Conservation (phyloP, 176 grass and related monocot species). For the Ananas comosus region DNA sequence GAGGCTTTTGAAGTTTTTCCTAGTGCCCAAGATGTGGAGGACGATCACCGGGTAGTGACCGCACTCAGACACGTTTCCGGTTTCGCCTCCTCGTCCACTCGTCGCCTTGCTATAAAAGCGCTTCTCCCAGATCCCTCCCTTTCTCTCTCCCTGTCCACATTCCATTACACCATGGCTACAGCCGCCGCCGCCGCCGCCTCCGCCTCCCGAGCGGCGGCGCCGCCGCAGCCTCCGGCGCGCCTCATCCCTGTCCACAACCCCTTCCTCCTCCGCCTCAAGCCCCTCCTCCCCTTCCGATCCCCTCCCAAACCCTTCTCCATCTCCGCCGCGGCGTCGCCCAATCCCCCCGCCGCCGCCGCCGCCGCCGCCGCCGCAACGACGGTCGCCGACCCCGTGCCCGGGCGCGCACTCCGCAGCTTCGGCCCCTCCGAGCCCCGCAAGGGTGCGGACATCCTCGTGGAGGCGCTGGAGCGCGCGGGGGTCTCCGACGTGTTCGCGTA, state of each 20-base stretch:
- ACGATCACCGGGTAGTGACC: neutral
- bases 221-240: neutral
- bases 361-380: constrained; percentile 21
- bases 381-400: constrained; percentile 4
- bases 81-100: neutral
- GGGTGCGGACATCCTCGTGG: constrained; percentile 90
- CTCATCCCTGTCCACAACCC: neutral
- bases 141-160: neutral
- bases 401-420: constrained; percentile 40
- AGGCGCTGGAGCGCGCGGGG: constrained; percentile 80
- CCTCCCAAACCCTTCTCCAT: neutral
- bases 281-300: neutral
- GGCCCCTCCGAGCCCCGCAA: constrained; percentile 57
- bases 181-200: neutral
- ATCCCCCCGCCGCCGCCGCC: neutral
- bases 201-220: neutral
- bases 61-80: neutral
- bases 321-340: neutral
- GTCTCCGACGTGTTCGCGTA: constrained; percentile 85
- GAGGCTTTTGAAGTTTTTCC: too few relatives aligned
- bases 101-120: neutral
- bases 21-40: too few relatives aligned
- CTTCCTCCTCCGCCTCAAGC: neutral
- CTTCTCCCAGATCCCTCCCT: neutral
- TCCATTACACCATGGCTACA: neutral